Base-by-base conservation (phyloP, 495 filamentous ascomycete genomes). In the Coniosporium apollinis region DNA sequence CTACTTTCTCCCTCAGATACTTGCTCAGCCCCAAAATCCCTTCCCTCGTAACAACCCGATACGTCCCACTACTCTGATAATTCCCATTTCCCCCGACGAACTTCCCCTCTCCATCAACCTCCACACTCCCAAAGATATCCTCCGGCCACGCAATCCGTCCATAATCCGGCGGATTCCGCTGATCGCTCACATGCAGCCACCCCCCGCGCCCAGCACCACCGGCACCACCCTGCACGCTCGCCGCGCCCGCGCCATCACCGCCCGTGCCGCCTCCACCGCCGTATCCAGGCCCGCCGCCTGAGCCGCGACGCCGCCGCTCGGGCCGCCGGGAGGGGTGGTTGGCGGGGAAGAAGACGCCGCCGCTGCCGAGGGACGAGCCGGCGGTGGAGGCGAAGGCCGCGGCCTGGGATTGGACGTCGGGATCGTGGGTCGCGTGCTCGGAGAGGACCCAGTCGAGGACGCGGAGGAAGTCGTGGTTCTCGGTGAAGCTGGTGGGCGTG, bases 121-220 rank as follows among this genome's bases (percentile, higher is more conserved):
- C 77, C 31, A 94, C 64, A 48, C 86, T 94, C 21, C 87, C 87
- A 48, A 96, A 76, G 38, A 96, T 96, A 59, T 96, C 83, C 56
- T 92, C 86, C 0, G 79, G 74, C 69, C 79, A 57, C 30, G 87
- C 80, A 47, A 94, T 92, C 33, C 89, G 56, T 0, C 89, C 89
- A 61, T 70, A 97, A 43, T 94, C 85, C 5, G 86, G 86, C 13
- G 84, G 81, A 34, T 79, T 76, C 40, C 89, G 62, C 45, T 50
- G 48, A 49, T 94, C 89, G 32, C 76, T 87, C 3, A 97, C 65
- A 64, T 97, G 89, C 13, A 94, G 69, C 64, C 78, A 89, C 0
- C 89, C 89, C 15, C 87, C 89, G 34, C 79, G 61, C 0, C 82
- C 84, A 1, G 66, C 83, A 11, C 82, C 81, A 1, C 86, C 87